A percentile compares a stretch with the other conserved stretches of the same genome.
These are phyloP conservation scores for Endothia cerciana DNA, from an alignment of 2,329 filamentous ascomycete species.

Conservation along the genomic window DNA sequence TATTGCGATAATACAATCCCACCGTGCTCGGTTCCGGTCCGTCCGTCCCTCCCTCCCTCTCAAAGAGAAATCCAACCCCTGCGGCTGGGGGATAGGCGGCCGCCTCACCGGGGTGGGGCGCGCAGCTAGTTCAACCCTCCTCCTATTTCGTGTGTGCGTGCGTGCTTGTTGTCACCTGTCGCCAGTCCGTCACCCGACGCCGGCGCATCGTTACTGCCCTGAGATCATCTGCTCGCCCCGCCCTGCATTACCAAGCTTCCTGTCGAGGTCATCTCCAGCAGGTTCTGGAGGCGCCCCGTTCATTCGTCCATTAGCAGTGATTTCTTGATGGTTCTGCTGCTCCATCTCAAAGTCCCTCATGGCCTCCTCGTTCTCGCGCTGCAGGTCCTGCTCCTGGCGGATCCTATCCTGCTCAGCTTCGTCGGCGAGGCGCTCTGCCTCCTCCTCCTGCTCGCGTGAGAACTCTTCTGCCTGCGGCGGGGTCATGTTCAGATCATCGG, in stretches of 20 bases:
- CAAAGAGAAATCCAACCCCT: neutral
- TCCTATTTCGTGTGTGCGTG: slow-evolving; percentile 7
- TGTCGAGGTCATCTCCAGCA: slow-evolving; percentile 15
- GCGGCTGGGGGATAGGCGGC: neutral
- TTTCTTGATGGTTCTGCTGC: slow-evolving; percentile 35
- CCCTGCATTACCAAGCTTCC: slow-evolving; percentile 12
- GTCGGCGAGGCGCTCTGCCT: slow-evolving; percentile 56
- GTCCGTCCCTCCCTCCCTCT: neutral
- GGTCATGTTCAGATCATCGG: slow-evolving; percentile 50
- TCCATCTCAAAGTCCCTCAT: slow-evolving; percentile 41
- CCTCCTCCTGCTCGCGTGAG: slow-evolving; percentile 55
- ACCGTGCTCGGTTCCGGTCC: neutral
- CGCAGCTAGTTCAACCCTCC: slow-evolving; percentile 4
- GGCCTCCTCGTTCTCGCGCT: slow-evolving; percentile 44
- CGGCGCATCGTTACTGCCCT: slow-evolving; percentile 19
- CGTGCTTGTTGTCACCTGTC: slow-evolving; percentile 5
- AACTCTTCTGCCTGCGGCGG: slow-evolving; percentile 56
- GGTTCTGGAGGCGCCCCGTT: slow-evolving; percentile 11
- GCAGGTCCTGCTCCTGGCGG: slow-evolving; percentile 42
- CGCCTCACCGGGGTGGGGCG: neutral
- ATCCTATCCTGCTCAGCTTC: slow-evolving; percentile 44
- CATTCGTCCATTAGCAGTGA: slow-evolving; percentile 8
- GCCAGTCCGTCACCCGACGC: neutral
- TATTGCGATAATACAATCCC: slow-evolving; percentile 22
- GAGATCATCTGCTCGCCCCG: slow-evolving; percentile 18